Percentiles rank a stretch among this genome's conserved stretches.
Conservation (phyloP, 1,284 basidiomycete species). For the Grifola frondosa region DNA sequence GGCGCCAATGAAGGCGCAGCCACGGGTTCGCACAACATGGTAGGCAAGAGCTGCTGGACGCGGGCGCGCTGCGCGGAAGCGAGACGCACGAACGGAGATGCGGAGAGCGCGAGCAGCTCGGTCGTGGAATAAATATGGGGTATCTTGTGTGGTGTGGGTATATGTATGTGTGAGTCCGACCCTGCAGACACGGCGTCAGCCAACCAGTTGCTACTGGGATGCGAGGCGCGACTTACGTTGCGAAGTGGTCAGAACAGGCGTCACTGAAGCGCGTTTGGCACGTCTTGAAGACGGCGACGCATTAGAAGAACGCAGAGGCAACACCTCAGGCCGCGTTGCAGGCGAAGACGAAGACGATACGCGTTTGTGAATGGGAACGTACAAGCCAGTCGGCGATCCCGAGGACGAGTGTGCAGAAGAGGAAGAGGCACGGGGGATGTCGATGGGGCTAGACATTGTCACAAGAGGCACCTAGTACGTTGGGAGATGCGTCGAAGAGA, state of each 20-base stretch:
- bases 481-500: too few species aligned
- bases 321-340: too few species aligned
- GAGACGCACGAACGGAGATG: conserved; percentile 18
- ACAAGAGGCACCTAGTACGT: too few species aligned
- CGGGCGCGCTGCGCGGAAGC: conserved; percentile 17
- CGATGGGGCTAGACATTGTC: conserved; percentile 30
- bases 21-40: too few species aligned
- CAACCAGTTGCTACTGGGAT: neutral
- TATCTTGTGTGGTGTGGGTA: conserved; percentile 24
- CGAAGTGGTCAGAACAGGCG: conserved; percentile 5
- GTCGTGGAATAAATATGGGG: conserved; percentile 23
- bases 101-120: conserved; percentile 26
- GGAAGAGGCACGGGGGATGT: conserved; percentile 18
- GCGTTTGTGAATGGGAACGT: conserved; percentile 30
- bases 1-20: too few species aligned
- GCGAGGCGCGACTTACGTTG: conserved; percentile 2
- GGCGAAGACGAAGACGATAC: conserved; percentile 16
- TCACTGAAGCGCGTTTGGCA: conserved; percentile 10
- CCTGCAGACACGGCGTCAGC: conserved; percentile 5
- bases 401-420: conserved; percentile 14
- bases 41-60: conserved; percentile 13
- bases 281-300: neutral
- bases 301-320: conserved; percentile 6
- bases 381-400: conserved; percentile 16
- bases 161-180: conserved; percentile 9